Evolutionary conservation across 83 land plant species (phyloP), one percentile per base, ranked within the genome.

Genomic region (Picea engelmannii): DNA sequence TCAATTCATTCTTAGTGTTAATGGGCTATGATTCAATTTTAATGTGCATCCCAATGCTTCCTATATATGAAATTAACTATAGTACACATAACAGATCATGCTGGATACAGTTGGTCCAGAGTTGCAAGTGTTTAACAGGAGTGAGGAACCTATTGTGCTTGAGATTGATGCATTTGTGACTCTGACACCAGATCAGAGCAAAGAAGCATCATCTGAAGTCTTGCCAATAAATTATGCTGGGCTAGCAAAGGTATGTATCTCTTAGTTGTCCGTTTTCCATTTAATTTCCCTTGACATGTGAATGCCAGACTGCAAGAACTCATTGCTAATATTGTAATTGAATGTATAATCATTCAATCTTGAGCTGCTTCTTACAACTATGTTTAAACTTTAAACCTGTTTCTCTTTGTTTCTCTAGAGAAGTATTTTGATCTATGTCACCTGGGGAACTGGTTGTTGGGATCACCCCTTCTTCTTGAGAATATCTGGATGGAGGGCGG

Each of bases 41-140:
- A 64, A 2, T 47, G 18, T 78, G 21, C 59, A 23, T 47, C 2
- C 63, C 18, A 20, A 59, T 35, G 25, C 23, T 83, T 74, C 25
- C 25, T 12, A 20, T 20, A 20, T 47, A 47, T 47, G 49, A 47
- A 47, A 1, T 8, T 47, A 47, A 24, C 21, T 75, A 35, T 20
- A 31, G 15, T 16, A 24, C 25, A 24, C 25, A 0, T 17, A 21
- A 76, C 92, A 91, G 93, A 90, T 93, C 18, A 95, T 95, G 97
- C 80, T 95, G 55, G 97, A 95, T 78, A 95, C 92, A 12, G 80
- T 89, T 47, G 97, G 97, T 16, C 92, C 97, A 25, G 95, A 95
- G 67, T 82, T 95, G 21, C 90, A 84, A 59, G 86, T 95, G 60
- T 1, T 70, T 52, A 95, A 95, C 52, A 79, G 83, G 4, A 80